These are phyloP conservation scores for Sparassis latifolia DNA, from an alignment of 1,284 basidiomycete species.

Conservation along the genomic window DNA sequence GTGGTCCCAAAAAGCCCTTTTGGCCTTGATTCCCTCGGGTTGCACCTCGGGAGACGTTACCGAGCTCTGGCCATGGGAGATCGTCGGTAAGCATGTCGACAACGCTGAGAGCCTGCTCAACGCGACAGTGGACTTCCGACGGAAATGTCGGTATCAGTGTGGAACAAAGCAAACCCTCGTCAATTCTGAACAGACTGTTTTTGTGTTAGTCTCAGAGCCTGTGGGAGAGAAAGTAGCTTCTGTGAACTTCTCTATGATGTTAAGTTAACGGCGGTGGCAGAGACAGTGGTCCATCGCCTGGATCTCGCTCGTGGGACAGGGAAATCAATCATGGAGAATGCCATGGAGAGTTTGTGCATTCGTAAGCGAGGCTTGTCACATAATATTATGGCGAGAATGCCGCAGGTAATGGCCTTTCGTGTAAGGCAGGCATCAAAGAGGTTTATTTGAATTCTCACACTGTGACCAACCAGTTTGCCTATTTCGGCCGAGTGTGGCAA, in stretches of 20 bases:
- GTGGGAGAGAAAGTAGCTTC: constrained; percentile 19
- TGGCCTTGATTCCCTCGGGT: constrained; percentile 78
- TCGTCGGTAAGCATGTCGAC: constrained; percentile 55
- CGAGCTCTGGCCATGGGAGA: constrained; percentile 77
- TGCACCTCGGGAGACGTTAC: constrained; percentile 76
- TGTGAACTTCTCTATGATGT: constrained; percentile 18
- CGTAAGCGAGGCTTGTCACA: not conserved
- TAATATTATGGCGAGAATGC: too few species aligned
- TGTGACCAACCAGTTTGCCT: too few species aligned
- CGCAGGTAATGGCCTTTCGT: too few species aligned
- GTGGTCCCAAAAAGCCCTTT: constrained; percentile 62
- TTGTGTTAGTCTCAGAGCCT: constrained; percentile 14
- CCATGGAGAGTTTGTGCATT: not conserved
- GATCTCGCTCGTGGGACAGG: too few species aligned
- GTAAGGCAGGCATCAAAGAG: too few species aligned
- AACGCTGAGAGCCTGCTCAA: not conserved
- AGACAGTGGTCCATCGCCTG: too few species aligned
- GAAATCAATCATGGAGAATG: constrained; percentile 1
- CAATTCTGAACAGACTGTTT: constrained; percentile 4
- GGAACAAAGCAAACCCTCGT: constrained; percentile 3
- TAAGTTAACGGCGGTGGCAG: not conserved
- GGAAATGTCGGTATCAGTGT: constrained; percentile 7
- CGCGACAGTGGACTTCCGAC: constrained; percentile 4
- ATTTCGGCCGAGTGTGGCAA: not conserved
- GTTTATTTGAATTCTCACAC: too few species aligned